Conservation (phyloP, 2,329 filamentous ascomycete species). For the Cercospora sesami region DNA sequence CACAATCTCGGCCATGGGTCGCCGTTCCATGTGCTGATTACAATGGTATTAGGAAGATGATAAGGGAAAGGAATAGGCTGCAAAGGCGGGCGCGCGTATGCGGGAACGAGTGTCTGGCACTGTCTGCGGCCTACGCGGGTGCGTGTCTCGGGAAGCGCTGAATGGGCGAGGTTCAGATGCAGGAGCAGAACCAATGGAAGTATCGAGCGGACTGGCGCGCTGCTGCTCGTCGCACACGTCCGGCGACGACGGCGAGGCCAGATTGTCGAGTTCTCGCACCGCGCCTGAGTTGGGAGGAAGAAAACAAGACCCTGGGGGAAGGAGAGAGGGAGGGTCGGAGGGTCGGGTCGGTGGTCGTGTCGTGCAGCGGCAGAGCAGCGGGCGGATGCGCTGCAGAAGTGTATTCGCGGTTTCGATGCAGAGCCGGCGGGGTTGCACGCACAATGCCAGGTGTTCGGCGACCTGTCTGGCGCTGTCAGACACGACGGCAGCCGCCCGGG, state of each 20-base stretch:
- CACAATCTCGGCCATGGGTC: constrained; percentile 46
- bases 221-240: neutral
- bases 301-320: neutral
- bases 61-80: constrained; percentile 11
- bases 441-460: constrained; percentile 1
- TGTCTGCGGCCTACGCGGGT: constrained; percentile 2
- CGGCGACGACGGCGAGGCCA: neutral
- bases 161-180: neutral
- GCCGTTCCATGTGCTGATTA: constrained; percentile 14
- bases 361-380: constrained; percentile 2
- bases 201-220: neutral
- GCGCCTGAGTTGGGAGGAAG: neutral
- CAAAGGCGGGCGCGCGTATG: constrained; percentile 8
- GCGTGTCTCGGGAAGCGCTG: constrained; percentile 23
- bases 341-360: constrained; percentile 1
- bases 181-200: neutral
- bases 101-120: constrained; percentile 17
- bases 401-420: neutral
- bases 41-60: constrained; percentile 11
- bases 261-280: neutral
- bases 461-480: neutral
- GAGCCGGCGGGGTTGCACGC: neutral
- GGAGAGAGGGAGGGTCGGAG: neutral
- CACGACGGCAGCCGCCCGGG: neutral
- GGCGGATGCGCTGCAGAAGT: neutral